Evolutionary conservation across 2,329 filamentous ascomycete species (phyloP).

Genomic region (Exophiala calicioides): DNA sequence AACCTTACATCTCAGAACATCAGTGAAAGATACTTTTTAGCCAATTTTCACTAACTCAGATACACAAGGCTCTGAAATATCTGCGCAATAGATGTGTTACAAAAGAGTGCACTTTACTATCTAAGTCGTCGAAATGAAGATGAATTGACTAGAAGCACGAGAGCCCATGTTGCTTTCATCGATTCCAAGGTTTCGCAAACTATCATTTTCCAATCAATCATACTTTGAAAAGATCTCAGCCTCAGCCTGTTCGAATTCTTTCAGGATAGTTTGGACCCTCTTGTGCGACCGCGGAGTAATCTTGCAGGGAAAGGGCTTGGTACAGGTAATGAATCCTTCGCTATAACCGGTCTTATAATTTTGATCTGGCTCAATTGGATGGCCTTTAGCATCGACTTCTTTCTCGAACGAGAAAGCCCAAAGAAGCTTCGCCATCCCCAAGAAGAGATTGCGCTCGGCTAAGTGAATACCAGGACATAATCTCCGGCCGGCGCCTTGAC

Average conservation of each 20-base stretch:
- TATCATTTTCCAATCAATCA: too few species aligned
- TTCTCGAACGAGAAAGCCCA: conserved; percentile 36
- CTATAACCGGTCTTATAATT: conserved; percentile 41
- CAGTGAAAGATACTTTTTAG: too few species aligned
- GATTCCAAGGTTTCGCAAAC: too few species aligned
- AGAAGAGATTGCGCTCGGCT: conserved; percentile 35
- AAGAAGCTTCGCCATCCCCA: conserved; percentile 33
- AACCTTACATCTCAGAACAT: too few species aligned
- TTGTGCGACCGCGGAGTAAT: conserved; percentile 34
- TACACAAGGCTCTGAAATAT: too few species aligned
- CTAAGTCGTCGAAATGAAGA: too few species aligned
- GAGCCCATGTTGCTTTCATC: too few species aligned
- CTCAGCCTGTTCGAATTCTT: conserved; percentile 35
- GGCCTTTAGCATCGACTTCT: conserved; percentile 21
- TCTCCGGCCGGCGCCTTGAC: conserved; percentile 29
- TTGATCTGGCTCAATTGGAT: conserved; percentile 33
- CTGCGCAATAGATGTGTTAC: too few species aligned
- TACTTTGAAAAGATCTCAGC: conserved; percentile 31
- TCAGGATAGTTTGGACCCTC: conserved; percentile 36
- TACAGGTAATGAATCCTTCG: conserved; percentile 39
- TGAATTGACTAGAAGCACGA: too few species aligned
- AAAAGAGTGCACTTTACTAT: too few species aligned
- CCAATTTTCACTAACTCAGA: too few species aligned
- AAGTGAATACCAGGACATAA: conserved; percentile 39
- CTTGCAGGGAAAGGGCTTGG: conserved; percentile 36